phyloP scores from a whole-genome alignment of 192 early-diverging fungal species.

The Umbelopsis sp. region DNA sequence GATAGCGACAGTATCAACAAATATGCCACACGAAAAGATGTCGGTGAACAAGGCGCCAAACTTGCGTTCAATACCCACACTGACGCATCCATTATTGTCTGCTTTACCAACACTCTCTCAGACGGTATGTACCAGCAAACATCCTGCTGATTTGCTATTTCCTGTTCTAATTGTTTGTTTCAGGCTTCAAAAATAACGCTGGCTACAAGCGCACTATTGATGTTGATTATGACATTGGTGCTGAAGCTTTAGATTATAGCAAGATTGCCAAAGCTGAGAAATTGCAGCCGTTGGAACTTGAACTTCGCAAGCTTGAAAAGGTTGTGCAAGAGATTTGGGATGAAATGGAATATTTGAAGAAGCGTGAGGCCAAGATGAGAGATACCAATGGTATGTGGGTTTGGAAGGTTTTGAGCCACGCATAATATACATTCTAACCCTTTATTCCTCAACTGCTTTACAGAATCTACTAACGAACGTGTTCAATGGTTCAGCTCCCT shows the following conservation, averaged over 20 bases:
- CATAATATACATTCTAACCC: conserved; percentile 1
- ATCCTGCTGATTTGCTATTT: neutral
- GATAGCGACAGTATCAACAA: conserved; percentile 69
- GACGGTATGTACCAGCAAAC: conserved; percentile 43
- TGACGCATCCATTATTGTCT: conserved; percentile 83
- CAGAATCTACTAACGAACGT: conserved; percentile 89
- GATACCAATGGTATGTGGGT: conserved; percentile 77
- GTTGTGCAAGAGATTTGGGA: conserved; percentile 75
- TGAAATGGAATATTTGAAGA: conserved; percentile 87
- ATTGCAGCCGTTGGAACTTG: conserved; percentile 87
- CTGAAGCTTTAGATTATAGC: conserved; percentile 78
- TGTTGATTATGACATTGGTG: conserved; percentile 82
- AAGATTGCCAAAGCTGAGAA: conserved; percentile 76
- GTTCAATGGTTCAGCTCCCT: conserved; percentile 82
- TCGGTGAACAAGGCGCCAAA: conserved; percentile 59
- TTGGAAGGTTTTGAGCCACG: neutral
- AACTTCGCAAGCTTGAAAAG: conserved; percentile 80
- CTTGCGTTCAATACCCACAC: conserved; percentile 83
- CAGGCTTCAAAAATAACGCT: conserved; percentile 54
- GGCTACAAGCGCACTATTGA: conserved; percentile 67
- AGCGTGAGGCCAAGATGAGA: conserved; percentile 80
- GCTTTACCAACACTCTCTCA: conserved; percentile 78
- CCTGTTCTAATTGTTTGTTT: neutral
- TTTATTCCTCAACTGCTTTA: neutral
- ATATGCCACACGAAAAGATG: conserved; percentile 67